Percentiles rank a stretch among this genome's conserved stretches.
Conservation (phyloP, 192 early-diverging fungal genomes). For the Rhizoclosmatium globosum region DNA sequence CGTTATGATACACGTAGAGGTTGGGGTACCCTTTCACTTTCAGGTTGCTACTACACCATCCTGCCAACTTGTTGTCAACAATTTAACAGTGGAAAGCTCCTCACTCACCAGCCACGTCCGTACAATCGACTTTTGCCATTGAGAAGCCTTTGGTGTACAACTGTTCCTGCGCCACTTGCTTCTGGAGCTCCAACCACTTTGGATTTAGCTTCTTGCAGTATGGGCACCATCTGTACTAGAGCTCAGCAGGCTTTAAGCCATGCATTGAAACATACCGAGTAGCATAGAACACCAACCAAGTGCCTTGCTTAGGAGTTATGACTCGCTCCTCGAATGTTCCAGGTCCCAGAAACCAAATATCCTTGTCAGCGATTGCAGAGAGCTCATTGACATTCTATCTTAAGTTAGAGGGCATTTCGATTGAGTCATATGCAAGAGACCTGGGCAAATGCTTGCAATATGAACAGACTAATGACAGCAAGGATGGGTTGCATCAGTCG, state of each 20-base stretch:
- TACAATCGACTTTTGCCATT: conserved; percentile 39
- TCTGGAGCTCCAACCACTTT: conserved; percentile 37
- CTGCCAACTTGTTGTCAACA: background rate
- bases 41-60: conserved; percentile 3
- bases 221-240: conserved; percentile 29
- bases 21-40: conserved; percentile 35
- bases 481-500: background rate
- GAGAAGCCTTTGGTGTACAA: conserved; percentile 20
- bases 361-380: conserved; percentile 18
- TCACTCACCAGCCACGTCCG: conserved; percentile 8
- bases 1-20: conserved; percentile 22
- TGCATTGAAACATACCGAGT: conserved; percentile 8
- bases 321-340: conserved; percentile 26
- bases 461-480: background rate
- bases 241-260: background rate
- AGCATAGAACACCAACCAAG: conserved; percentile 19
- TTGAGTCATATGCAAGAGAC: background rate
- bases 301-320: background rate
- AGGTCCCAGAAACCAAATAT: conserved; percentile 33
- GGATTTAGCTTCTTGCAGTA: conserved; percentile 39
- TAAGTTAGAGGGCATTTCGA: background rate
- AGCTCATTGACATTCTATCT: conserved; percentile 24
- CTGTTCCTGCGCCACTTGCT: conserved; percentile 20
- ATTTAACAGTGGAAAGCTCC: background rate
- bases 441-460: background rate